These are phyloP conservation scores for Sarcodon aspratus DNA, from an alignment of 768 basidiomycete genomes.

Conservation along the genomic window DNA sequence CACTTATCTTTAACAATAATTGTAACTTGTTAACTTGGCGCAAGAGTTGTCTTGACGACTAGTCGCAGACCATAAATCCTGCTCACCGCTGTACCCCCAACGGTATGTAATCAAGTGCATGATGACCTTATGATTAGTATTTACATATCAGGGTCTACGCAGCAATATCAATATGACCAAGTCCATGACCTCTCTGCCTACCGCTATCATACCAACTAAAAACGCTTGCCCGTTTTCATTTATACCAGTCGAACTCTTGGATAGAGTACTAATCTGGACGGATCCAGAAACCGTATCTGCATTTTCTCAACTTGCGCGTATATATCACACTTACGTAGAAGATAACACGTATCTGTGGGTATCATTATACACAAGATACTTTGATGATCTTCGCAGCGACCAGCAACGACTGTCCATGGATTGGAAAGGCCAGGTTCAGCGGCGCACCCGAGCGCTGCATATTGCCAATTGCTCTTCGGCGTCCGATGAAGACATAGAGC, in stretches of 20 bases:
- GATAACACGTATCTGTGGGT: not conserved
- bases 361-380: not conserved
- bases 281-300: not conserved
- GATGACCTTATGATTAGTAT: too few species aligned
- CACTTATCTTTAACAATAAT: too few species aligned
- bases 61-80: too few species aligned
- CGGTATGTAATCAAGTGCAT: too few species aligned
- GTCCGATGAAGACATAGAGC: not conserved
- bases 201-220: too few species aligned
- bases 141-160: too few species aligned
- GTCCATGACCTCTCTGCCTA: too few species aligned
- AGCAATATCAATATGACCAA: too few species aligned
- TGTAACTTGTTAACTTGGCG: too few species aligned
- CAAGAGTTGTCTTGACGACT: too few species aligned
- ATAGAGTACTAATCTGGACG: not conserved
- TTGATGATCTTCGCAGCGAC: not conserved
- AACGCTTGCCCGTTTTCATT: not conserved
- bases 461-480: not conserved
- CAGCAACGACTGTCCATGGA: not conserved
- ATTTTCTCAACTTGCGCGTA: not conserved
- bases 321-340: not conserved
- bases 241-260: not conserved
- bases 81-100: too few species aligned
- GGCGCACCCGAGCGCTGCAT: not conserved
- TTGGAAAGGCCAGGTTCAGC: not conserved